Evolutionary conservation across 768 basidiomycete genomes (phyloP).

Genomic region (Rhodocollybia butyracea): DNA sequence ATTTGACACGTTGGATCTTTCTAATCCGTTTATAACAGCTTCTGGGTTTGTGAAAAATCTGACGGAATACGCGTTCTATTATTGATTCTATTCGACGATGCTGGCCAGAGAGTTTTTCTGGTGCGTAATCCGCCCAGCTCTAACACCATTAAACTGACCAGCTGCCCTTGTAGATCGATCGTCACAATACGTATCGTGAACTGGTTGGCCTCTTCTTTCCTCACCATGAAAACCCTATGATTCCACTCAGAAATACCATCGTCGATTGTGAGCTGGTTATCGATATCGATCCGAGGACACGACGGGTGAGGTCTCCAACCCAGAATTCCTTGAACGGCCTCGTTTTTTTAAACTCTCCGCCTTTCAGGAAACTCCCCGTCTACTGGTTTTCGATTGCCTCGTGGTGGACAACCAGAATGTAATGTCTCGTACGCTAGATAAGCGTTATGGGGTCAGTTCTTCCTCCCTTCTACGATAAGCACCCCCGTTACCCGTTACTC

Average conservation of each 20-base stretch:
- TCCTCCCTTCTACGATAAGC: neutral
- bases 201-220: constrained; percentile 84
- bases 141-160: constrained; percentile 4
- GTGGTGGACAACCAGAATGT: constrained; percentile 84
- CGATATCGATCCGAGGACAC: constrained; percentile 78
- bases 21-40: constrained; percentile 45
- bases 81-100: constrained; percentile 60
- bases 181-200: constrained; percentile 83
- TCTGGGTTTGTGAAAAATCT: constrained; percentile 99
- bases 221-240: constrained; percentile 69
- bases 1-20: neutral
- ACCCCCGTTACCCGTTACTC: constrained; percentile 8
- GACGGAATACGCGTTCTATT: constrained; percentile 92
- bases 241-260: constrained; percentile 73
- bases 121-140: constrained; percentile 41
- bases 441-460: constrained; percentile 80
- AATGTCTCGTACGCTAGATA: constrained; percentile 79
- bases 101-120: constrained; percentile 65
- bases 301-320: constrained; percentile 52
- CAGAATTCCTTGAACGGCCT: neutral
- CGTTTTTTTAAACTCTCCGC: neutral
- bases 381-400: constrained; percentile 90
- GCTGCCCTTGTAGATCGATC: constrained; percentile 69
- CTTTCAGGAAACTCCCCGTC: constrained; percentile 74
- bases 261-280: constrained; percentile 94